These are phyloP conservation scores for Pseudogymnoascus sp. DNA, from an alignment of 2,329 filamentous ascomycete genomes.

Conservation along the genomic window DNA sequence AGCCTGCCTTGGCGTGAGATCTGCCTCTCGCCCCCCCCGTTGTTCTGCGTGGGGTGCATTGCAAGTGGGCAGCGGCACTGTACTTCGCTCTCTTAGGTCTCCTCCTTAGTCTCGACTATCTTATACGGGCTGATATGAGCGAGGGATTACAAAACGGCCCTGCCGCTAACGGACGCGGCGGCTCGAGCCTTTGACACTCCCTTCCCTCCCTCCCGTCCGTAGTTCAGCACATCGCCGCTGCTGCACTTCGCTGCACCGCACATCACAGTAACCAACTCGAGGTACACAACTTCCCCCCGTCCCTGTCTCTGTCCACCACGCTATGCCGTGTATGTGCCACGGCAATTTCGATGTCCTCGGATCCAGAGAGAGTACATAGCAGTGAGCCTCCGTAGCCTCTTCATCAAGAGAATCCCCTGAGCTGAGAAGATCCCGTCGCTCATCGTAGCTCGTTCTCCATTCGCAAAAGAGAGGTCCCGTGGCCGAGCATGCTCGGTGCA, in stretches of 20 bases:
- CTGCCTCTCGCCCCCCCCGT: neutral
- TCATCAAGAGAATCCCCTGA: neutral
- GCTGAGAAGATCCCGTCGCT: neutral
- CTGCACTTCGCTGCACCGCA: neutral
- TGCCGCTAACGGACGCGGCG: neutral
- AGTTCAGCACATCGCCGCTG: conserved; percentile 1
- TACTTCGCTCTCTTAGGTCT: neutral
- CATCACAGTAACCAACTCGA: neutral
- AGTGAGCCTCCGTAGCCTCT: neutral
- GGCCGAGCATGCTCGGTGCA: neutral
- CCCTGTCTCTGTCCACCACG: neutral
- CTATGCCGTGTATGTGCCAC: neutral
- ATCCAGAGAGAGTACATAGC: neutral
- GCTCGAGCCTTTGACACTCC: neutral
- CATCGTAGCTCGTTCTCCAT: neutral
- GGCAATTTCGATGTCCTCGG: neutral
- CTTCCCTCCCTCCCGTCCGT: conserved; percentile 4
- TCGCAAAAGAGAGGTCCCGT: neutral
- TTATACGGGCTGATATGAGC: neutral
- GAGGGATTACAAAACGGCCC: neutral
- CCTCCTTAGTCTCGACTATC: neutral
- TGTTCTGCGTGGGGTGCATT: conserved; percentile 1
- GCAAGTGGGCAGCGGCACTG: neutral
- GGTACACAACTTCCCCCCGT: neutral
- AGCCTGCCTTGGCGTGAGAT: conserved; percentile 2